phyloP scores from a whole-genome alignment of 352 stramenopile genomes.

The Globisporangium emineosum region DNA sequence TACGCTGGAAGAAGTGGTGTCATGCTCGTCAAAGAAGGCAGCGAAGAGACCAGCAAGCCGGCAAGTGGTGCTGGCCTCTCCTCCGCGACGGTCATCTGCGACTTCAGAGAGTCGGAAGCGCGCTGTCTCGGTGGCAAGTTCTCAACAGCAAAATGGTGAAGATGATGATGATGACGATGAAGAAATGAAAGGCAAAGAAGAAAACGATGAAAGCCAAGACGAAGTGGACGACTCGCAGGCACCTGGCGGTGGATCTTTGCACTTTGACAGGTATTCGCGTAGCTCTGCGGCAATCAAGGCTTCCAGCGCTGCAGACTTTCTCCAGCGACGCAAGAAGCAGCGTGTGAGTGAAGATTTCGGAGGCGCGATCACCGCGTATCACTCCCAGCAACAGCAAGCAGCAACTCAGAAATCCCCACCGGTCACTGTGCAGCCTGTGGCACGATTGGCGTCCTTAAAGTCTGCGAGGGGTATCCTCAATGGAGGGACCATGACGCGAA shows the following conservation, averaged over 20 bases:
- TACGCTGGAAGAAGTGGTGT: constrained; percentile 7
- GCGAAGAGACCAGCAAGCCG: background rate
- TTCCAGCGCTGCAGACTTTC: background rate
- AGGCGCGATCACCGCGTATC: constrained; percentile 44
- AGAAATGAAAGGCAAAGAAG: constrained; percentile 1
- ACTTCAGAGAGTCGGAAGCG: background rate
- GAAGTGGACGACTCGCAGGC: constrained; percentile 31
- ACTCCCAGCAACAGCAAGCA: constrained; percentile 19
- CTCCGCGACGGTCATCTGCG: background rate
- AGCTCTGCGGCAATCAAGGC: background rate
- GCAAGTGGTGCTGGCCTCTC: constrained; percentile 1
- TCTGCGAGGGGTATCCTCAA: constrained; percentile 17
- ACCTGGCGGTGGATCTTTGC: background rate
- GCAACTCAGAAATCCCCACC: background rate
- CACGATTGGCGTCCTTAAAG: constrained; percentile 2
- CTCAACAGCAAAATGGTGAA: constrained; percentile 2
- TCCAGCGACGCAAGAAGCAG: constrained; percentile 22
- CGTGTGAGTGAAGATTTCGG: constrained; percentile 50
- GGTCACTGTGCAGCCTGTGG: constrained; percentile 1
- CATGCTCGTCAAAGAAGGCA: background rate
- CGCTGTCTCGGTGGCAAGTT: constrained; percentile 3
- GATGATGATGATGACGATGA: constrained; percentile 5
- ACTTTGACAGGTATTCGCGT: constrained; percentile 9
- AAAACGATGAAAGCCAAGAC: constrained; percentile 23
- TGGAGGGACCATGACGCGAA: background rate